Evolutionary conservation across 768 basidiomycete genomes (phyloP), one percentile per base, ranked within the genome.

Genomic region (Xerocomellus dryophilus): DNA sequence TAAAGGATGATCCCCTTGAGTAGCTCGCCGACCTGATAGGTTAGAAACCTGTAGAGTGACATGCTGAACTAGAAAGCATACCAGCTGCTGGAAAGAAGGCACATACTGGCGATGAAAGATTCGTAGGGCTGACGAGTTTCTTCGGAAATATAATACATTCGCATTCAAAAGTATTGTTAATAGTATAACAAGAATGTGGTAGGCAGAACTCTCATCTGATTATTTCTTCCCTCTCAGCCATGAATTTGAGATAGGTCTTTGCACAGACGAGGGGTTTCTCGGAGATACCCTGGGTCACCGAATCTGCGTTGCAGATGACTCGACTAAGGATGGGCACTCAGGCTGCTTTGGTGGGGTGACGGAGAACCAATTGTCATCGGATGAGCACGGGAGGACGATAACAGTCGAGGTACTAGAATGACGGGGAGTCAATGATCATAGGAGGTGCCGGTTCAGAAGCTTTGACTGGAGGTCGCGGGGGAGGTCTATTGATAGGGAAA

Each of bases 171-270:
- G 15, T 4, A 20, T 20, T n/a, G 21, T 18, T 23, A 38, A 20
- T 23, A 36, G 23, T 23, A 31, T 15, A 25, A 31, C 43, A 32
- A 31, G 7, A 21, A 25, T 12, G 8, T 31, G 25, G 8, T 25
- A 46, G 42, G 27, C 6, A 34, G 11, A 38, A 31, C 11, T 41
- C 31, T 25, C 7, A 20, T 0, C n/a, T n/a, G n/a, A 15, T 53
- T 56, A 53, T 54, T 47, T 57, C 50, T 46, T 67, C 50, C 69
- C 73, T 50, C 48, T 52, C 56, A 34, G 67, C 64, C 67, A 69
- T 71, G 51, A 75, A 76, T 51, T 68, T 0, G 76, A 74, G 18
- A 47, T 11, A 41, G 48, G 53, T 18, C 64, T 55, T 49, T 61
- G 62, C 18, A 46, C 49, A 15, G 53, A 47, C 38, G 45, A 41